Percentiles rank a stretch among this genome's conserved stretches.
Conservation (phyloP, 2,329 filamentous ascomycete species). For the Microthyrium microscopicum region DNA sequence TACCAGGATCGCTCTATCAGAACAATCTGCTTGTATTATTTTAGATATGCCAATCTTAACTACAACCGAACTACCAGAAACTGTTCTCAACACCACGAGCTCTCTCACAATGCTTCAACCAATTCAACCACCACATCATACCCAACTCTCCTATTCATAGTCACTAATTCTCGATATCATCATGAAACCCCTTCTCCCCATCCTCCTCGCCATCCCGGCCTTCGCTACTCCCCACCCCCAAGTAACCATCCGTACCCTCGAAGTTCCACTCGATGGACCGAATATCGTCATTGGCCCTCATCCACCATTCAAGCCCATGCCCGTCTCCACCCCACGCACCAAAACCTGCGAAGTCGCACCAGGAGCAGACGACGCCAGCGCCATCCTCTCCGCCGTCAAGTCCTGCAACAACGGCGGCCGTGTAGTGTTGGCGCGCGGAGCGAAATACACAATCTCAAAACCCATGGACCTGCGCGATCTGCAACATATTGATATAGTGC, state of each 20-base stretch:
- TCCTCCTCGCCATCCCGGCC: neutral
- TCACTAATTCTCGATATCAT: too few relatives aligned
- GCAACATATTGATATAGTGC: conserved; percentile 44
- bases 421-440: conserved; percentile 38
- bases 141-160: too few relatives aligned
- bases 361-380: conserved; percentile 31
- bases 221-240: conserved; percentile 8
- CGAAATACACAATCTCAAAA: conserved; percentile 44
- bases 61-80: too few relatives aligned
- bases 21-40: too few relatives aligned
- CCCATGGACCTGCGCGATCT: conserved; percentile 46
- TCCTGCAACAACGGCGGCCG: conserved; percentile 47
- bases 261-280: too few relatives aligned
- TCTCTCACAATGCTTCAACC: too few relatives aligned
- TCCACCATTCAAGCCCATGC: conserved; percentile 14
- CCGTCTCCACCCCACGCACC: conserved; percentile 18
- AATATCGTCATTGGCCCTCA: conserved; percentile 2
- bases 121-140: too few relatives aligned
- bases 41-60: too few relatives aligned
- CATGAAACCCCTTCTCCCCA: too few relatives aligned
- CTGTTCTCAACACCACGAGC: too few relatives aligned
- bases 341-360: conserved; percentile 23
- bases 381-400: conserved; percentile 38
- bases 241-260: too few relatives aligned
- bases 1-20: too few relatives aligned